These are phyloP conservation scores for Malassezia psittaci DNA, from an alignment of 1,284 basidiomycete genomes.

Conservation along the genomic window DNA sequence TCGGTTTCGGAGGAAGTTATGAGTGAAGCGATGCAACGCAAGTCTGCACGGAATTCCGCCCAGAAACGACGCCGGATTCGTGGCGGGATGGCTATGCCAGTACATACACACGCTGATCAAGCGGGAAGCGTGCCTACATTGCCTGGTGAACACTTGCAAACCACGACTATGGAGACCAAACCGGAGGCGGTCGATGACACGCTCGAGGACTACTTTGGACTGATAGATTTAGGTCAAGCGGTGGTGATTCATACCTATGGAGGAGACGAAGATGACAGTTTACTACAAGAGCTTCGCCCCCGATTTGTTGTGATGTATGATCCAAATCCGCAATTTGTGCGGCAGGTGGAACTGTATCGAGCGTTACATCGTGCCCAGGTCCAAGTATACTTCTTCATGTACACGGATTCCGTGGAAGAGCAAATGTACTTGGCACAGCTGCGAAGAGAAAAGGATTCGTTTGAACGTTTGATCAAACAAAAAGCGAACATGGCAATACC, in stretches of 20 bases:
- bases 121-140: background rate
- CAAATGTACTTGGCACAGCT: constrained; percentile 84
- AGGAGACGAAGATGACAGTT: constrained; percentile 80
- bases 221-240: constrained; percentile 67
- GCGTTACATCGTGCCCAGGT: constrained; percentile 74
- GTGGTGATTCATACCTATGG: constrained; percentile 79
- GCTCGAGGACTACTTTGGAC: constrained; percentile 58
- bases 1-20: background rate
- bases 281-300: constrained; percentile 77
- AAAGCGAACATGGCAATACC: constrained; percentile 87
- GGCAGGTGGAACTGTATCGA: constrained; percentile 79
- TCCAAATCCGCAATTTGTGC: constrained; percentile 80
- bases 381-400: constrained; percentile 91
- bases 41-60: constrained; percentile 26
- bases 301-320: constrained; percentile 84
- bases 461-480: constrained; percentile 84
- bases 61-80: constrained; percentile 47
- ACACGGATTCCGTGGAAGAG: constrained; percentile 84
- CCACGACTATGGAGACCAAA: background rate
- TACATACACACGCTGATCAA: background rate
- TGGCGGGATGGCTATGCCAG: constrained; percentile 5
- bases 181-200: background rate
- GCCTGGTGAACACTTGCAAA: background rate
- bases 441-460: constrained; percentile 83
- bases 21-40: constrained; percentile 35